Evolutionary conservation across 23 red algal species (phyloP).

Genomic region (Gracilariopsis chorda): DNA sequence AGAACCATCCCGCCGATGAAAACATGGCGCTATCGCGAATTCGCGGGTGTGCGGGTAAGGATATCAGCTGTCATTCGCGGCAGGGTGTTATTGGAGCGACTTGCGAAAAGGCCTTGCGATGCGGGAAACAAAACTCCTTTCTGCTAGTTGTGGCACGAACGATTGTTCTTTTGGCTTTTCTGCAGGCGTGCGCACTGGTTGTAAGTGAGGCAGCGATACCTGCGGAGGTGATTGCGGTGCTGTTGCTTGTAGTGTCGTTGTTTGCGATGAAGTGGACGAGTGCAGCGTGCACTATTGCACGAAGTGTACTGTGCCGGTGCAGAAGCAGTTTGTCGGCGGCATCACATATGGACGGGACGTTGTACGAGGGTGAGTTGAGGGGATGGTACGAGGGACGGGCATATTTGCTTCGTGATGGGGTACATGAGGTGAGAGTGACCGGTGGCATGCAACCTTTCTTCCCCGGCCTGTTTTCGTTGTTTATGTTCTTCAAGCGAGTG

Average conservation of each 20-base stretch:
- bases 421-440: not conserved
- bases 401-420: constrained; percentile 1
- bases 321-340: not conserved
- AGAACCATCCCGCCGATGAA: not conserved
- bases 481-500: constrained; percentile 2
- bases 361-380: not conserved
- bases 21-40: not conserved
- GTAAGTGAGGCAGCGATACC: not conserved
- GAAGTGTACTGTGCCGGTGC: not conserved
- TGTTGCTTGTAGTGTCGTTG: not conserved
- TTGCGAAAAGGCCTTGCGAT: not conserved
- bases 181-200: not conserved
- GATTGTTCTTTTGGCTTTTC: not conserved
- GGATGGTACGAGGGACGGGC: not conserved
- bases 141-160: not conserved
- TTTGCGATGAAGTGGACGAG: constrained; percentile 13
- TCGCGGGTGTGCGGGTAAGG: not conserved
- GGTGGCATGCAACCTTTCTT: constrained; percentile 2
- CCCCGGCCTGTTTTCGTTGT: not conserved
- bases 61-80: not conserved
- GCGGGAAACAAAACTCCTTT: not conserved
- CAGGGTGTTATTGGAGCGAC: not conserved
- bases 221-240: not conserved
- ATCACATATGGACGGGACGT: not conserved
- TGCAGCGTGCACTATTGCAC: constrained; percentile 3